Evolutionary conservation across 305 asterid genomes (phyloP), one percentile per base, ranked within the genome.

Genomic region (Ruellia speciosa): DNA sequence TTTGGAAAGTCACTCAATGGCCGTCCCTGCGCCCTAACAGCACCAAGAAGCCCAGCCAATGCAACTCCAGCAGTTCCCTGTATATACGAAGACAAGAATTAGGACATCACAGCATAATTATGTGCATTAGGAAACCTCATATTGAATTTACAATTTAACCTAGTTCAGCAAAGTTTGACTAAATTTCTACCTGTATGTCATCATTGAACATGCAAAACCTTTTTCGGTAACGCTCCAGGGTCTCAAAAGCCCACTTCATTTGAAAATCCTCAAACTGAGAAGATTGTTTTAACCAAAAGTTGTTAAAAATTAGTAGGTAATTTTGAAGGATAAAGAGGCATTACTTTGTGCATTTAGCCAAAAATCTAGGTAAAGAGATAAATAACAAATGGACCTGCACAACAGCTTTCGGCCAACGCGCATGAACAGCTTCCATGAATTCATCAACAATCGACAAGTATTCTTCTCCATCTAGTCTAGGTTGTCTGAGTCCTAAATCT

Each of bases 61-160:
- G 99, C 99, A 74, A 93, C 99, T 50, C 99, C 99, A 72, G 99
- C 99, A 49, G 99, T 93, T 66, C 99, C 99, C 97, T 93, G 64
- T 59, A 67, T 31, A 59, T 58, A 70, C 55, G 62, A 53, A 70
- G 52, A 66, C 56, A 67, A 51, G 73, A 62, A 70, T 41, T 66
- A 56, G 56, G 60, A 59, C 63, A 53, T 67, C 15, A 43, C 49
- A 4, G 14, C 14, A n/a, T 11, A 43, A 3, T 12, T 43, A 2
- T 12, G 62, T 65, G 67, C 58, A 12, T 43, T 54, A 66, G 18
- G 47, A 59, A 64, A 37, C 41, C 56, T 55, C 57, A 67, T n/a
- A 67, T 57, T 54, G 15, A 53, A 54, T 59, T 1, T 31, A 54
- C 46, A 40, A 51, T 14, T 58, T 28, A 56, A 47, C 20, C 68